A percentile compares a stretch with the other conserved stretches of the same genome.
These are phyloP conservation scores for Mimosa bimucronata DNA, from an alignment of 306 rosid genomes.

Conservation along the genomic window DNA sequence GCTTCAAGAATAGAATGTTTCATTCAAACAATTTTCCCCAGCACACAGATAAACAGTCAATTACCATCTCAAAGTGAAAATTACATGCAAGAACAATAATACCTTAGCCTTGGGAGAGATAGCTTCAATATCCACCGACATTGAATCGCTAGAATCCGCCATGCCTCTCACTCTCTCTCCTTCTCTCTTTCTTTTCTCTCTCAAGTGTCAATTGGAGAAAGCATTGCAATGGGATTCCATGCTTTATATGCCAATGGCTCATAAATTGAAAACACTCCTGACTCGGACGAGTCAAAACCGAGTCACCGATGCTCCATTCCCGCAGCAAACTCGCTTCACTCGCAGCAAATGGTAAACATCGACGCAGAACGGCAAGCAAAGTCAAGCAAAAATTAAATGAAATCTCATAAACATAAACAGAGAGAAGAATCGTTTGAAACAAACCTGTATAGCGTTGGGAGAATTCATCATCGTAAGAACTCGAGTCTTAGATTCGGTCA, in stretches of 20 bases:
- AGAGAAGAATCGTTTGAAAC: too few species aligned
- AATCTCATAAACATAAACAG: too few species aligned
- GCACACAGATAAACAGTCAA: constrained; percentile 30
- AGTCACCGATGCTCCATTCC: constrained; percentile 92
- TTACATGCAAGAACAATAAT: constrained; percentile 31
- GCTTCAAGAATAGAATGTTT: not conserved
- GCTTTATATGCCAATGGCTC: constrained; percentile 43
- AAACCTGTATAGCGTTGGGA: too few species aligned
- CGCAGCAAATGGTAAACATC: too few species aligned
- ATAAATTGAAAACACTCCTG: constrained; percentile 40
- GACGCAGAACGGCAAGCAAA: too few species aligned
- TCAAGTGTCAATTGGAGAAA: constrained; percentile 28
- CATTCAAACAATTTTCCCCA: too few species aligned
- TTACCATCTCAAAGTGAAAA: not conserved
- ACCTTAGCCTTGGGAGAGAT: constrained; percentile 77
- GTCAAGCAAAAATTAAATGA: too few species aligned
- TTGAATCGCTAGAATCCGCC: constrained; percentile 86
- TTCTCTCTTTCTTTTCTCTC: constrained; percentile 25
- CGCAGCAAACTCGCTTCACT: constrained; percentile 48
- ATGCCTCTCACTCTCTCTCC: constrained; percentile 37
- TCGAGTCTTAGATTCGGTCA: too few species aligned
- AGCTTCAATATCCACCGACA: constrained; percentile 84
- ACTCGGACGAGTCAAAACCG: constrained; percentile 67
- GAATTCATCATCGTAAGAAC: too few species aligned
- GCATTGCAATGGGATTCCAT: constrained; percentile 37